phyloP scores from a whole-genome alignment of 2,329 filamentous ascomycete genomes.

The Fusarium austroafricanum region DNA sequence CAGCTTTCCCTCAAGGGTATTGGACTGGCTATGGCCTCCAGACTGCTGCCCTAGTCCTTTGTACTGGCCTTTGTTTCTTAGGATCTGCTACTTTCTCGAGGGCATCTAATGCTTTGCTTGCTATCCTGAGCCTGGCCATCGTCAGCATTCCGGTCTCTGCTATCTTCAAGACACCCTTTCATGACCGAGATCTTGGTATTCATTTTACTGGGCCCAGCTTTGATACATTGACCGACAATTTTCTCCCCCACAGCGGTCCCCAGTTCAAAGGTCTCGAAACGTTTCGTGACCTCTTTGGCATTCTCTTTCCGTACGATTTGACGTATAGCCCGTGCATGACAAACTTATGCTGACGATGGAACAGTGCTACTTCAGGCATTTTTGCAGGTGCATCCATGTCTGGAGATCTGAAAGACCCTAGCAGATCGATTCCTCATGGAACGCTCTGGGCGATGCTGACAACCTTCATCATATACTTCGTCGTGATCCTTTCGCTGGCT shows the following conservation, averaged over 20 bases:
- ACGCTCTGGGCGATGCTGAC: constrained; percentile 81
- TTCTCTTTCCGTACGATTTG: constrained; percentile 74
- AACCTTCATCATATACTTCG: constrained; percentile 79
- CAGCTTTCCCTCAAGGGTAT: constrained; percentile 74
- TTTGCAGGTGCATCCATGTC: constrained; percentile 89
- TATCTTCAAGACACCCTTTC: constrained; percentile 74
- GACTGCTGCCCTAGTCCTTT: constrained; percentile 76
- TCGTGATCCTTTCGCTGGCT: constrained; percentile 83
- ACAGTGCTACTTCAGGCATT: constrained; percentile 64
- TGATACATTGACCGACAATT: constrained; percentile 77
- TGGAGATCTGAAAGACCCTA: constrained; percentile 84
- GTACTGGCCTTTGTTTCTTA: constrained; percentile 80
- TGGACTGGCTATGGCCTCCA: constrained; percentile 83
- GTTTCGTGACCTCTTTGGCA: constrained; percentile 86
- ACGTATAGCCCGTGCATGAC: not conserved
- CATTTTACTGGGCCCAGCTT: constrained; percentile 82
- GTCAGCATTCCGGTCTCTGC: constrained; percentile 87
- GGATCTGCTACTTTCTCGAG: constrained; percentile 84
- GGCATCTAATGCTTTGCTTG: constrained; percentile 80
- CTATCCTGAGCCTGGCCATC: constrained; percentile 77
- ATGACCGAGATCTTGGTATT: constrained; percentile 69
- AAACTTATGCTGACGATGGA: not conserved
- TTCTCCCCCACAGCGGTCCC: constrained; percentile 75
- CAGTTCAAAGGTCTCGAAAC: constrained; percentile 72
- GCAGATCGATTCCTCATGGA: constrained; percentile 86